Evolutionary conservation across 1,284 basidiomycete genomes (phyloP).

Genomic region (Trametes pubescens): DNA sequence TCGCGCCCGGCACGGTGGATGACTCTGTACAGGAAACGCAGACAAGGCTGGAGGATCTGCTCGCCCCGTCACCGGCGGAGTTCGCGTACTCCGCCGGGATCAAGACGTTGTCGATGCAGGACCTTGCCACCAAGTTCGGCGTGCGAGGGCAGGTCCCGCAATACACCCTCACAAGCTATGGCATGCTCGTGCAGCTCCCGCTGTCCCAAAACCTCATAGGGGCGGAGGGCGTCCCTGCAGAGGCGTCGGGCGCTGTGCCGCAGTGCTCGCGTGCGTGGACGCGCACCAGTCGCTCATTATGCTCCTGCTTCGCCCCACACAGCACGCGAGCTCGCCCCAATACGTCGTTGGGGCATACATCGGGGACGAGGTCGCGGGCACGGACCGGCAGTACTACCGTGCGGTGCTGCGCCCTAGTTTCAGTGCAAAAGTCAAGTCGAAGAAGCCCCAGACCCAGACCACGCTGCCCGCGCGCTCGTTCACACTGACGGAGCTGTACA

Average conservation of each 20-base stretch:
- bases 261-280: slow-evolving; percentile 5
- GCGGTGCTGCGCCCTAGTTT: neutral
- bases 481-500: neutral
- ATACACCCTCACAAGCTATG: slow-evolving; percentile 9
- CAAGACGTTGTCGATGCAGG: neutral
- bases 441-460: neutral
- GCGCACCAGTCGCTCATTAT: neutral
- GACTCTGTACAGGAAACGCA: neutral
- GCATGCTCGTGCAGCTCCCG: neutral
- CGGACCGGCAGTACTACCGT: neutral
- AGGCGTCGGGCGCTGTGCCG: neutral
- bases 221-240: neutral
- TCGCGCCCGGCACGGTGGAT: neutral
- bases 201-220: neutral
- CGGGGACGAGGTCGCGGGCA: neutral
- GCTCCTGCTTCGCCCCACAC: neutral
- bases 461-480: neutral
- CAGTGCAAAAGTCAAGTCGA: neutral
- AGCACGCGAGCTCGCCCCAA: neutral
- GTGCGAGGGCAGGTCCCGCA: neutral
- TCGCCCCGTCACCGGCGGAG: slow-evolving; percentile 1
- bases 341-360: slow-evolving; percentile 10
- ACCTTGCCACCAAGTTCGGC: neutral
- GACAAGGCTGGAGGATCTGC: neutral
- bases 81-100: slow-evolving; percentile 1